Evolutionary conservation across 2,329 filamentous ascomycete genomes (phyloP).

Genomic region (Fusarium avenaceum): DNA sequence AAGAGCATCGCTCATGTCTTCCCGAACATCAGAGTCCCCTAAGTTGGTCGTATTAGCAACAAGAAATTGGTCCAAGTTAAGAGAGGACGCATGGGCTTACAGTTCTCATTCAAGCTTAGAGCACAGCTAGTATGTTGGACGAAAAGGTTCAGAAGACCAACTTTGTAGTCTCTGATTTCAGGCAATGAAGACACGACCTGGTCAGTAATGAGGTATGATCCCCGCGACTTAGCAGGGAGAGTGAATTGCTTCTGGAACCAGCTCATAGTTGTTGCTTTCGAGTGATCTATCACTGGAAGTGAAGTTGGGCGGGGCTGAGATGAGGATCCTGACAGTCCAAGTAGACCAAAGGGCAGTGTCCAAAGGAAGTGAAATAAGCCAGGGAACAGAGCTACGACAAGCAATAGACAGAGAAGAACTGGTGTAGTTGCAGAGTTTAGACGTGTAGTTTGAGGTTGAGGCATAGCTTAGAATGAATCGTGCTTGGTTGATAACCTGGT

Average conservation of each 20-base stretch:
- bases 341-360: conserved; percentile 61
- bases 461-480: conserved; percentile 52
- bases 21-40: conserved; percentile 83
- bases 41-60: conserved; percentile 55
- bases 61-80: no score
- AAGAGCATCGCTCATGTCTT: conserved; percentile 93
- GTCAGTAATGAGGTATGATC: conserved; percentile 91
- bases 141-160: conserved; percentile 89
- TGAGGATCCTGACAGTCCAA: conserved; percentile 52
- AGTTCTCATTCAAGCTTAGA: conserved; percentile 93
- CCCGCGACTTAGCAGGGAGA: conserved; percentile 81
- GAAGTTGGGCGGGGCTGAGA: conserved; percentile 51
- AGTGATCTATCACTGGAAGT: conserved; percentile 42
- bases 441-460: conserved; percentile 60
- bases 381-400: conserved; percentile 67
- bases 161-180: conserved; percentile 85
- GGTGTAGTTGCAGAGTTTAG: conserved; percentile 56
- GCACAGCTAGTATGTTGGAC: conserved; percentile 96
- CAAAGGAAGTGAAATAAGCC: conserved; percentile 65
- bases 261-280: conserved; percentile 64
- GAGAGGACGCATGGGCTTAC: conserved; percentile 50
- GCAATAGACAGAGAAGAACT: conserved; percentile 61
- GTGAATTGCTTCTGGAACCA: conserved; percentile 90
- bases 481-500: conserved; percentile 32
- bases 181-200: conserved; percentile 78